Evolutionary conservation across 108 stramenopile species (phyloP).

Genomic region (Discostella stelligeroides): DNA sequence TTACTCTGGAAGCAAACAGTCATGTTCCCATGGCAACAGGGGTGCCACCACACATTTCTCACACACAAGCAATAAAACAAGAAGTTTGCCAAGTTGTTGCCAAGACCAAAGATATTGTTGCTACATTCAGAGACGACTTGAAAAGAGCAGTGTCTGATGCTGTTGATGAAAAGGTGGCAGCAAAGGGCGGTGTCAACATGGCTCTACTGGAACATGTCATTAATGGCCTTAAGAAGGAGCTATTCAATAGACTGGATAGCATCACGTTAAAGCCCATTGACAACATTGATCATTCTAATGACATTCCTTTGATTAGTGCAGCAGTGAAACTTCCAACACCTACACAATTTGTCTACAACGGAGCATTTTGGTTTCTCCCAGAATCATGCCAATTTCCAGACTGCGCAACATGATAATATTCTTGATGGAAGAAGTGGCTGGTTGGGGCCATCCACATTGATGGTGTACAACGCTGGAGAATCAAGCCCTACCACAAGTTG

Average conservation of each 20-base stretch:
- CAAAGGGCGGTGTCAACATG: constrained; percentile 14
- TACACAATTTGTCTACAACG: not conserved
- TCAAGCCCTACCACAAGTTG: constrained; percentile 10
- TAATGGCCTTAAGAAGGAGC: not conserved
- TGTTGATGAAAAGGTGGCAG: constrained; percentile 22
- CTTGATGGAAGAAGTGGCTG: constrained; percentile 7
- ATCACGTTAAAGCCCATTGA: not conserved
- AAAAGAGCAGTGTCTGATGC: constrained; percentile 8
- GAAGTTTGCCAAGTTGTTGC: constrained; percentile 6
- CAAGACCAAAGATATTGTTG: not conserved
- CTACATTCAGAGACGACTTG: constrained; percentile 14
- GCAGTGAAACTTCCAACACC: not conserved
- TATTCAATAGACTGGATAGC: constrained; percentile 9
- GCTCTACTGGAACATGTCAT: not conserved
- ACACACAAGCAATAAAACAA: constrained; percentile 12
- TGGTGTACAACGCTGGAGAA: constrained; percentile 1
- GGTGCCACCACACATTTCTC: constrained; percentile 36
- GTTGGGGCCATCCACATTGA: constrained; percentile 5
- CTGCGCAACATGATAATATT: not conserved
- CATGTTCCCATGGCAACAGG: constrained; percentile 38
- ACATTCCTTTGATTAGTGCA: not conserved
- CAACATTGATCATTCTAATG: not conserved
- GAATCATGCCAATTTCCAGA: constrained; percentile 14
- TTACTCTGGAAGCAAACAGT: constrained; percentile 33
- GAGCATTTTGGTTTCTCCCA: constrained; percentile 9